phyloP scores from a whole-genome alignment of 1,284 basidiomycete species.

The Cutaneotrichosporon sp. region DNA sequence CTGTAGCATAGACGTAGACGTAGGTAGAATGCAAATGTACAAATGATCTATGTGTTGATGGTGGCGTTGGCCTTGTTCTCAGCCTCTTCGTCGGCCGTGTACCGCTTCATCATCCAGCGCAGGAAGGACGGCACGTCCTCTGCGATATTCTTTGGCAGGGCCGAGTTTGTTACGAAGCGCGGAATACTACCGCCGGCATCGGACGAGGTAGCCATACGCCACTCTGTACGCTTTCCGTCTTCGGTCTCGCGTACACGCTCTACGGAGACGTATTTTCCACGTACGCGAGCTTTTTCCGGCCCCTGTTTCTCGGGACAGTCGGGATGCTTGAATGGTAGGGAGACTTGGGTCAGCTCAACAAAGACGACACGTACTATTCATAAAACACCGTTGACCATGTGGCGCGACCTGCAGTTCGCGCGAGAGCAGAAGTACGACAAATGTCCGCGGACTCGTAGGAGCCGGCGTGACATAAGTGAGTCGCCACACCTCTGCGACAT shows the following conservation, averaged over 20 bases:
- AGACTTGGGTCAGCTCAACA: constrained; percentile 34
- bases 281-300: constrained; percentile 42
- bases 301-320: constrained; percentile 42
- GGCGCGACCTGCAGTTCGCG: constrained; percentile 37
- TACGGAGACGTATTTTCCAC: constrained; percentile 50
- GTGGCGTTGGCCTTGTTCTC: not conserved
- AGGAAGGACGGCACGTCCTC: constrained; percentile 52
- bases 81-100: not conserved
- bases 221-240: constrained; percentile 40
- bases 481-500: constrained; percentile 51
- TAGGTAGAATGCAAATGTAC: not conserved
- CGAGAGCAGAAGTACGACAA: constrained; percentile 46
- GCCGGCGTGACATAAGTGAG: constrained; percentile 50
- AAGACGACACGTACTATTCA: constrained; percentile 39
- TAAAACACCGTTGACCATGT: constrained; percentile 39
- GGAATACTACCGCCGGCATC: constrained; percentile 52
- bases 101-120: constrained; percentile 38
- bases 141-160: constrained; percentile 44
- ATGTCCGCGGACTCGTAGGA: constrained; percentile 49
- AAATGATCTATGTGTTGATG: not conserved
- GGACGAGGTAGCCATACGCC: constrained; percentile 50
- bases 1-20: constrained; percentile 10
- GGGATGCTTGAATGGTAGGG: constrained; percentile 48
- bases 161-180: constrained; percentile 46
- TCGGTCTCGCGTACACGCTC: constrained; percentile 44